Percentiles rank a stretch among this genome's conserved stretches.
Conservation (phyloP, 2,329 filamentous ascomycete genomes). For the Trichophyton benhamiae region DNA sequence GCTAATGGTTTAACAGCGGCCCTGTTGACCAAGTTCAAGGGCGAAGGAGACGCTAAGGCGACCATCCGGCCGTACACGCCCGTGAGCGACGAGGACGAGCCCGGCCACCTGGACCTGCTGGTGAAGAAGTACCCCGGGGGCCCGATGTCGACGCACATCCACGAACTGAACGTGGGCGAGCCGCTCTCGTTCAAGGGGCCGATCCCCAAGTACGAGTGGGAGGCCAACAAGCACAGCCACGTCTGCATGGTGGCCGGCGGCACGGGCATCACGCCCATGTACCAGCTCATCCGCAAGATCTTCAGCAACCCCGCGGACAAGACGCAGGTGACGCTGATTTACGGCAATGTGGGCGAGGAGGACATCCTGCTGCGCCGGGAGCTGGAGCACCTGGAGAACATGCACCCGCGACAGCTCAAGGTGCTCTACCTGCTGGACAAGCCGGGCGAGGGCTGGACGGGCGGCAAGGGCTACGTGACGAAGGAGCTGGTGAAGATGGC, state of each 20-base stretch:
- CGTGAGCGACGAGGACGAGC: conserved; percentile 67
- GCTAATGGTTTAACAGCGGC: conserved; percentile 40
- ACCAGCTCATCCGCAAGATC: conserved; percentile 79
- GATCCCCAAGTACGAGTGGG: conserved; percentile 84
- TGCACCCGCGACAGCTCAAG: conserved; percentile 86
- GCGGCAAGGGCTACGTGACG: conserved; percentile 66
- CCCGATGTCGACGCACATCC: conserved; percentile 81
- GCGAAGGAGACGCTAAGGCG: conserved; percentile 68
- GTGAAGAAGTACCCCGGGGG: conserved; percentile 87
- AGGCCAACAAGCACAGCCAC: conserved; percentile 84
- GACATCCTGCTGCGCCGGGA: conserved; percentile 87
- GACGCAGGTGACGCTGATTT: conserved; percentile 93
- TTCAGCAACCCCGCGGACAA: conserved; percentile 94
- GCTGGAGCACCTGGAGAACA: conserved; percentile 79
- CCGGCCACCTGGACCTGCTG: conserved; percentile 75
- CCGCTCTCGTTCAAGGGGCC: conserved; percentile 87
- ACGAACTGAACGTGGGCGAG: conserved; percentile 70
- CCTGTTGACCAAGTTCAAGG: conserved; percentile 83
- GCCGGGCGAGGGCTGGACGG: conserved; percentile 58
- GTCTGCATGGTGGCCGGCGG: conserved; percentile 63
- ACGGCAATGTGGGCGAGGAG: conserved; percentile 77
- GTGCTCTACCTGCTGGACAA: conserved; percentile 91
- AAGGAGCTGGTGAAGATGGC: conserved; percentile 94
- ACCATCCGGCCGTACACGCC: conserved; percentile 89
- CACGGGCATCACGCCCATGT: conserved; percentile 96